phyloP scores from a whole-genome alignment of 148 eudicot species.

The Cornus kousa region DNA sequence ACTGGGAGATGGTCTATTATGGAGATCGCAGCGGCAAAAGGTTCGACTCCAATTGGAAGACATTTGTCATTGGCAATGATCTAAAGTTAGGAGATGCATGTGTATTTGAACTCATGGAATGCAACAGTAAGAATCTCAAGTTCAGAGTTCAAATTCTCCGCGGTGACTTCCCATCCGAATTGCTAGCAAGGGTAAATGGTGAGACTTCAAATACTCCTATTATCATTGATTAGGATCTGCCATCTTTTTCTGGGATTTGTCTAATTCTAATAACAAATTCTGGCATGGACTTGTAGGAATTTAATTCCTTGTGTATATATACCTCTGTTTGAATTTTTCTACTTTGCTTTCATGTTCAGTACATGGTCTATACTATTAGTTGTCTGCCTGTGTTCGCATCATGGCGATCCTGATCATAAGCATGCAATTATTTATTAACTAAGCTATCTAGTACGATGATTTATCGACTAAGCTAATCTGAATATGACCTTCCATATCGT shows the following conservation, averaged over 20 bases:
- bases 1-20: slow-evolving; percentile 32
- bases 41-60: slow-evolving; percentile 32
- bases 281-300: not conserved
- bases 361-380: no score
- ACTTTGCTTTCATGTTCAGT: no score
- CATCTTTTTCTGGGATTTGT: not conserved
- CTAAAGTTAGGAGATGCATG: slow-evolving; percentile 47
- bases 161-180: slow-evolving; percentile 27
- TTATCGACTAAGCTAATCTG: no score
- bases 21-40: slow-evolving; percentile 15
- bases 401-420: no score
- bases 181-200: slow-evolving; percentile 4
- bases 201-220: slow-evolving; percentile 15
- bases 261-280: not conserved
- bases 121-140: slow-evolving; percentile 1
- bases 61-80: slow-evolving; percentile 33
- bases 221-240: not conserved
- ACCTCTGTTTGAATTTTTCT: no score
- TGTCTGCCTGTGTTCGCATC: no score
- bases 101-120: slow-evolving; percentile 37
- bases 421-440: no score
- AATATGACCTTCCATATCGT: no score
- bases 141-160: slow-evolving; percentile 46
- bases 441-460: no score
- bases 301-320: no score